Percentiles rank a stretch among this genome's conserved stretches.
Evolutionary conservation across 441 rosid species (phyloP).

Genomic region (Croton setiger): DNA sequence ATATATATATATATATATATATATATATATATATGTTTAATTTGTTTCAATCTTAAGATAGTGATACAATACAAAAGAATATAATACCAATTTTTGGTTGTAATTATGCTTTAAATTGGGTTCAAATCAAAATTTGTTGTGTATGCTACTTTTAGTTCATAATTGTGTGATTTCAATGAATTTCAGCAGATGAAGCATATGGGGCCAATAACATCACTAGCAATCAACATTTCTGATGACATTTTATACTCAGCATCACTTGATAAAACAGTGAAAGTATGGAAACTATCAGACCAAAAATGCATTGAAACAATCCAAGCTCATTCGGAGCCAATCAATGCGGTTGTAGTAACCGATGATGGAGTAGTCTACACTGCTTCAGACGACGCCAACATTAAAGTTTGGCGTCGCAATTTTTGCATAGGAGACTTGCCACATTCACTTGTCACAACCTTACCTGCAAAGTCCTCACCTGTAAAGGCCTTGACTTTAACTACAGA

Average conservation of each 20-base stretch:
- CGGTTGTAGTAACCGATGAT: conserved; percentile 29
- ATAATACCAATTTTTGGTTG: no score
- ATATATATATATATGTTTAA: not conserved
- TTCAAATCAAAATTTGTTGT: not conserved
- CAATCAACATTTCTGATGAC: conserved; percentile 38
- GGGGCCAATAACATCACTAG: conserved; percentile 47
- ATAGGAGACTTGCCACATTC: conserved; percentile 34
- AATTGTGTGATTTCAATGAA: not conserved
- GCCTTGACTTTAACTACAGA: conserved; percentile 34
- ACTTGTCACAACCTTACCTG: conserved; percentile 36
- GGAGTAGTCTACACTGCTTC: conserved; percentile 54
- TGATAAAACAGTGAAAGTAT: conserved; percentile 51
- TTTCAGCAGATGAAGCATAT: conserved; percentile 36
- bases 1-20: no score
- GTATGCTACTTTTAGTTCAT: not conserved
- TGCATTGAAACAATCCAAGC: conserved; percentile 55
- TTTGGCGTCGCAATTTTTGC: conserved; percentile 38
- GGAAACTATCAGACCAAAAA: conserved; percentile 46
- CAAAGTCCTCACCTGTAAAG: conserved; percentile 45
- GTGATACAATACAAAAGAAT: no score
- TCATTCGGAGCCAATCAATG: conserved; percentile 44
- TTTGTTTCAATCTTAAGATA: not conserved
- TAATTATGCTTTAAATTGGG: no score
- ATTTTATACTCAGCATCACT: conserved; percentile 49
- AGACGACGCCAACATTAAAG: conserved; percentile 40